A percentile compares a stretch with the other conserved stretches of the same genome.
Evolutionary conservation across 2,329 filamentous ascomycete genomes (phyloP).

Genomic region (Biscogniauxia mediterranea): DNA sequence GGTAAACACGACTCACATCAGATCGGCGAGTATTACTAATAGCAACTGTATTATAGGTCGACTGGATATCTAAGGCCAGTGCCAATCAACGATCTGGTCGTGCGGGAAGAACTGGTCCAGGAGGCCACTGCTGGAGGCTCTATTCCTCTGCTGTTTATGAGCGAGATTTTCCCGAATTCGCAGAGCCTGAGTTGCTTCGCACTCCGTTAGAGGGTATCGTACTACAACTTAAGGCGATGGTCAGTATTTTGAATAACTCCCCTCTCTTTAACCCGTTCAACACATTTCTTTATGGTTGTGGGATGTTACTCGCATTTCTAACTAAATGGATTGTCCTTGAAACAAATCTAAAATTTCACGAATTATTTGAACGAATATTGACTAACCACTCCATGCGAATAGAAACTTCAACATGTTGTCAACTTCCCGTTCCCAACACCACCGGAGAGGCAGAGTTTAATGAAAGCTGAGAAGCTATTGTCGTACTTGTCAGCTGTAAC

Average conservation of each 20-base stretch:
- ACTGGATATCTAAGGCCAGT: conserved; percentile 97
- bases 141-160: conserved; percentile 96
- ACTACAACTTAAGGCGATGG: conserved; percentile 89
- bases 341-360: background rate
- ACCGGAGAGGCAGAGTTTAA: conserved; percentile 72
- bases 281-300: background rate
- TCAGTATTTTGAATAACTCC: background rate
- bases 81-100: conserved; percentile 89
- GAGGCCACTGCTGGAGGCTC: conserved; percentile 87
- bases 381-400: background rate
- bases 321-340: too few species aligned
- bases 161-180: conserved; percentile 81
- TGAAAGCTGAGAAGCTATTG: conserved; percentile 81
- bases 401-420: conserved; percentile 77
- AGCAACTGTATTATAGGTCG: conserved; percentile 55
- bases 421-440: conserved; percentile 97
- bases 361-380: background rate
- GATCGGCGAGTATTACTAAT: background rate
- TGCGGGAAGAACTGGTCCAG: conserved; percentile 87
- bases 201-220: conserved; percentile 93
- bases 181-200: conserved; percentile 82
- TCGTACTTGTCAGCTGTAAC: conserved; percentile 81
- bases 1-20: background rate
- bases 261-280: background rate
- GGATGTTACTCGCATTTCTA: too few species aligned